These are phyloP conservation scores for Coniophora puteana DNA, from an alignment of 1,284 basidiomycete genomes.

Conservation along the genomic window DNA sequence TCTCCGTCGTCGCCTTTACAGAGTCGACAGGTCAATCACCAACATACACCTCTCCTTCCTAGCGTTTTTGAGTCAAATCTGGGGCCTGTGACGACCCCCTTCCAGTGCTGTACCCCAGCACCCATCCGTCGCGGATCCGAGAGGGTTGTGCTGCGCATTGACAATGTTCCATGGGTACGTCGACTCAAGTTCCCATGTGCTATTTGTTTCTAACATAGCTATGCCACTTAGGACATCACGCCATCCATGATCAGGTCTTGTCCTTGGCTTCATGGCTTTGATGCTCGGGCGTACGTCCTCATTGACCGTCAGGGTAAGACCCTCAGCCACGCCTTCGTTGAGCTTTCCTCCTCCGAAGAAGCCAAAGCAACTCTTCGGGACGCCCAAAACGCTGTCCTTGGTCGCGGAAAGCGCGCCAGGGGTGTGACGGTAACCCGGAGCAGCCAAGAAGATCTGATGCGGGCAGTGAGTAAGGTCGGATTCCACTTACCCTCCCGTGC, in stretches of 20 bases:
- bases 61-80: conserved; percentile 20
- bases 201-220: conserved; percentile 9
- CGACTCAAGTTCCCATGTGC: conserved; percentile 6
- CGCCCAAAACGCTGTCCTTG: conserved; percentile 64
- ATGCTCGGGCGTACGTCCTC: conserved; percentile 68
- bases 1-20: conserved; percentile 17
- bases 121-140: conserved; percentile 27
- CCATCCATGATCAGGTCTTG: conserved; percentile 65
- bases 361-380: conserved; percentile 65
- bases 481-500: conserved; percentile 5
- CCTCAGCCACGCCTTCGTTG: conserved; percentile 74
- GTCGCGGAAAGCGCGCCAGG: conserved; percentile 67
- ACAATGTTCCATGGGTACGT: conserved; percentile 82
- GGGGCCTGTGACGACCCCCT: conserved; percentile 12
- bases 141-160: conserved; percentile 67
- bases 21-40: conserved; percentile 10
- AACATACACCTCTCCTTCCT: conserved; percentile 15
- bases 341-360: conserved; percentile 54
- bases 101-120: conserved; percentile 5
- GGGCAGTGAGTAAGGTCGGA: conserved; percentile 41
- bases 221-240: conserved; percentile 62
- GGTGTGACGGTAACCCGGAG: conserved; percentile 79
- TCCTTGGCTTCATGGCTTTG: conserved; percentile 64
- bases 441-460: conserved; percentile 74
- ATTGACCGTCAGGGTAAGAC: conserved; percentile 79